Conservation (phyloP, 2,329 filamentous ascomycete species). For the Neonectria ditissima region DNA sequence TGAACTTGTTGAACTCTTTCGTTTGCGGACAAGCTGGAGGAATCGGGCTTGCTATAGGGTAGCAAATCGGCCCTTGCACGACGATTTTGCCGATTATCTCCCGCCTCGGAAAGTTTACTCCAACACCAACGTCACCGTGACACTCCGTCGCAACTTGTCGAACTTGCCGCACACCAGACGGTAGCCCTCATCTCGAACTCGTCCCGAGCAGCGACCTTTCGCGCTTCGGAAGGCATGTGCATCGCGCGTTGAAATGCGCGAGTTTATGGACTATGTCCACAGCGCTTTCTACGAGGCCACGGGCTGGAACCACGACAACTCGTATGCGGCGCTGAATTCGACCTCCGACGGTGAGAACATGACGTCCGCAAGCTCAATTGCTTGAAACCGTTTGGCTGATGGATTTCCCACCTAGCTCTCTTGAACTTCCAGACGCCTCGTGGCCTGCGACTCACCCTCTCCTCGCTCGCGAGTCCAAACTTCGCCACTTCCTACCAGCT, state of each 20-base stretch:
- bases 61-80: not conserved
- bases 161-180: slow-evolving; percentile 8
- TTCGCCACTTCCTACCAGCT: slow-evolving; percentile 96
- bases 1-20: not conserved
- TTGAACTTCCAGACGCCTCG: slow-evolving; percentile 89
- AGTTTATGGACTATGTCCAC: slow-evolving; percentile 98
- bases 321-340: slow-evolving; percentile 86
- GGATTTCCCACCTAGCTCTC: slow-evolving; percentile 67
- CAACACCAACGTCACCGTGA: slow-evolving; percentile 5
- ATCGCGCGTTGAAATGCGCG: slow-evolving; percentile 74
- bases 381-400: slow-evolving; percentile 34
- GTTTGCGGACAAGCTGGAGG: not conserved
- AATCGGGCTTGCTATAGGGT: not conserved
- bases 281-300: slow-evolving; percentile 88
- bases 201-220: slow-evolving; percentile 18
- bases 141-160: slow-evolving; percentile 12
- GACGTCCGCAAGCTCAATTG: slow-evolving; percentile 8
- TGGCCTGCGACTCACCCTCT: slow-evolving; percentile 86
- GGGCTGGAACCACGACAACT: slow-evolving; percentile 92
- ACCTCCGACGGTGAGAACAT: slow-evolving; percentile 77
- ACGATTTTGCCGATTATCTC: slow-evolving; percentile 10
- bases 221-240: slow-evolving; percentile 44
- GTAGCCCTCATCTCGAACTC: slow-evolving; percentile 2
- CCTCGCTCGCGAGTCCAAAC: slow-evolving; percentile 90
- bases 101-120: slow-evolving; percentile 1